phyloP scores from a whole-genome alignment of 805 yeast genomes.

The Tetrapisispora pingtungensis region DNA sequence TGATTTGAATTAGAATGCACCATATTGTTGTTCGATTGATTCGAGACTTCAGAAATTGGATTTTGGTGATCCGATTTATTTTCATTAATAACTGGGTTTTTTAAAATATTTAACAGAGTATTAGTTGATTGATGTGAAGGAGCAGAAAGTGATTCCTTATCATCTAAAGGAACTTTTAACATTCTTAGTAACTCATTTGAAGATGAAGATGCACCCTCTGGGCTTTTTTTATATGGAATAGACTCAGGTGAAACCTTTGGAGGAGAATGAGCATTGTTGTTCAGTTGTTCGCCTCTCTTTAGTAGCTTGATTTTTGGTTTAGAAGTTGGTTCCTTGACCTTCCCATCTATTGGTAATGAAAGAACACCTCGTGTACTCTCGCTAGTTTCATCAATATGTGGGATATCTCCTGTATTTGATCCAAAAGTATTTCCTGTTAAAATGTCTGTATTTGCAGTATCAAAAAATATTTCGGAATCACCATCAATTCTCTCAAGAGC shows the following conservation, averaged over 20 bases:
- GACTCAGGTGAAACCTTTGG: constrained; percentile 11
- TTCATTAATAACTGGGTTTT: not conserved
- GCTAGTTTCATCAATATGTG: constrained; percentile 13
- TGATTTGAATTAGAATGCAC: not conserved
- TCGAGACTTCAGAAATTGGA: too few species aligned
- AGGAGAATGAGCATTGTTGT: not conserved
- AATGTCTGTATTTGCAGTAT: constrained; percentile 2
- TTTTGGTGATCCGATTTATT: not conserved
- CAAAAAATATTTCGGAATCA: constrained; percentile 4
- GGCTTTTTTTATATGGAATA: constrained; percentile 11
- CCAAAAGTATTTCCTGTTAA: constrained; percentile 11
- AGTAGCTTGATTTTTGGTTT: constrained; percentile 29
- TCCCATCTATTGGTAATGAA: not conserved
- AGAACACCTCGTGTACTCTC: constrained; percentile 8
- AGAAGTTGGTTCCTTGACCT: constrained; percentile 1
- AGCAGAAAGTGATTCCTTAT: not conserved
- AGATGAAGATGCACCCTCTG: not conserved
- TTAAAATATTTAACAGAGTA: constrained; percentile 1
- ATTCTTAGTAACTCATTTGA: constrained; percentile 2
- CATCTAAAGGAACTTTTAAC: not conserved
- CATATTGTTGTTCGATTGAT: not conserved
- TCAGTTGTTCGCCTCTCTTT: constrained; percentile 30
- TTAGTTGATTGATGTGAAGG: not conserved
- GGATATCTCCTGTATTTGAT: constrained; percentile 10
- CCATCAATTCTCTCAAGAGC: constrained; percentile 9